These are phyloP conservation scores for Turnera subulata DNA, from an alignment of 345 rosid genomes.

Conservation along the genomic window DNA sequence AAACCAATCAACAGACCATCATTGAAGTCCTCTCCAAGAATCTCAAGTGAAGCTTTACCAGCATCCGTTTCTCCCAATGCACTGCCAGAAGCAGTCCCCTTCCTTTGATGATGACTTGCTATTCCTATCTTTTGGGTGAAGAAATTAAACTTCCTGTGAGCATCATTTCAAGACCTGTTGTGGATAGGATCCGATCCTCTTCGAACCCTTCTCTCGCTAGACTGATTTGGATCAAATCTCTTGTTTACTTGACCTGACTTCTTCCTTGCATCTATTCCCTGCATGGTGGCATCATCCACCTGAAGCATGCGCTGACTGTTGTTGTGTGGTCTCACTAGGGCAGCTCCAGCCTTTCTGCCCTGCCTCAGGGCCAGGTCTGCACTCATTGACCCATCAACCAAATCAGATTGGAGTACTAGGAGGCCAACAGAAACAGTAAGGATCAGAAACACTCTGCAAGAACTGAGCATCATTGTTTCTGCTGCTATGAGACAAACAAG, in stretches of 20 bases:
- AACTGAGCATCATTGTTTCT: conserved; percentile 41
- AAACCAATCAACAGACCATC: conserved; percentile 36
- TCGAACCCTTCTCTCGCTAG: conserved; percentile 71
- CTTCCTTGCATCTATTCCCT: conserved; percentile 32
- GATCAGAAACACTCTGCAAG: conserved; percentile 42
- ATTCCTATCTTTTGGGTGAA: conserved; percentile 19
- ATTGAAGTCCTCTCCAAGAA: conserved; percentile 9
- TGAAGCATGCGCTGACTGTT: conserved; percentile 31
- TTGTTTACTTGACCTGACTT: conserved; percentile 29
- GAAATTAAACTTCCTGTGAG: conserved; percentile 4
- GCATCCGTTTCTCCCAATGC: conserved; percentile 24
- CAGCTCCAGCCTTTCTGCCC: conserved; percentile 20
- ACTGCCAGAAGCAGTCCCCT: conserved; percentile 27
- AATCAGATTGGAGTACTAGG: conserved; percentile 40
- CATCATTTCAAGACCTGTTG: conserved; percentile 54
- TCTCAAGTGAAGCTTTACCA: conserved; percentile 20
- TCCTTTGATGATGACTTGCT: conserved; percentile 26
- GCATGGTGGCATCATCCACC: conserved; percentile 29
- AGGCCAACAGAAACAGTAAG: conserved; percentile 48
- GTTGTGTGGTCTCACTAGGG: conserved; percentile 10
- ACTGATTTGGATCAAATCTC: conserved; percentile 45
- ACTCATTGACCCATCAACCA: conserved; percentile 37
- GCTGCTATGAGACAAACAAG: conserved; percentile 34
- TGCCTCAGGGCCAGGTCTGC: conserved; percentile 26
- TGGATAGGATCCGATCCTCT: conserved; percentile 89